Base-by-base conservation (phyloP, 2,329 filamentous ascomycete species). In the Fusarium incarnatum region DNA sequence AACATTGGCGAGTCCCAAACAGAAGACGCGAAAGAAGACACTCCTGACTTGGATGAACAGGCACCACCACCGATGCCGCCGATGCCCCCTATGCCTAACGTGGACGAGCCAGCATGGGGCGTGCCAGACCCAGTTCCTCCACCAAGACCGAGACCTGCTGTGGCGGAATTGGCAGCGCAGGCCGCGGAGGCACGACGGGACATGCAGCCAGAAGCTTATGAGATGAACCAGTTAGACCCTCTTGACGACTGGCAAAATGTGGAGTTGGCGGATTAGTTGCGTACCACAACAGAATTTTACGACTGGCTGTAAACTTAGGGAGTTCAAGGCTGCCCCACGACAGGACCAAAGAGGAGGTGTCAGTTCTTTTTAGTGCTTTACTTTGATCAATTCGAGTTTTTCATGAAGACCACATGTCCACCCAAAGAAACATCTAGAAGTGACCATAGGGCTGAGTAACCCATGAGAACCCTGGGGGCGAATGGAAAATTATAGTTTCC, bases 311-410 rank as follows among this genome's bases (percentile, higher is more conserved):
- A 37, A 37, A 6, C 18, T 37, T n/a, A 11, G 10, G n/a, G 5
- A 12, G 18, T 37, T 37, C 18, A 37, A n/a, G 34, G 6, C 6
- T 2, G 18, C 34, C 18, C 6, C 10, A 10, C 34, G 6, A 7
- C 3, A 37, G 0, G 5, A n/a, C 18, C 18, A n/a, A 0, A 37
- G 3, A 1, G 10, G 10, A 12, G 34, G 2, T 37, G 18, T 7
- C 1, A n/a, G 6, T n/a, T 4, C 10, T 3, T 37, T n/a, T n/a
- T 37, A 37, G 10, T n/a, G 34, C n/a, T 12, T n/a, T n/a, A 37
- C 34, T n/a, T n/a, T 3, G 0, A 37, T 12, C 6, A n/a, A 37
- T 37, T 37, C n/a, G 18, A 12, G 18, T 37, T 37, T 37, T 4
- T 12, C 34, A 37, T 12, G 6, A 37, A n/a, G 0, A 37, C 6